These are phyloP conservation scores for Metschnikowia kunwiensis DNA, from an alignment of 805 yeast genomes.

Conservation along the genomic window DNA sequence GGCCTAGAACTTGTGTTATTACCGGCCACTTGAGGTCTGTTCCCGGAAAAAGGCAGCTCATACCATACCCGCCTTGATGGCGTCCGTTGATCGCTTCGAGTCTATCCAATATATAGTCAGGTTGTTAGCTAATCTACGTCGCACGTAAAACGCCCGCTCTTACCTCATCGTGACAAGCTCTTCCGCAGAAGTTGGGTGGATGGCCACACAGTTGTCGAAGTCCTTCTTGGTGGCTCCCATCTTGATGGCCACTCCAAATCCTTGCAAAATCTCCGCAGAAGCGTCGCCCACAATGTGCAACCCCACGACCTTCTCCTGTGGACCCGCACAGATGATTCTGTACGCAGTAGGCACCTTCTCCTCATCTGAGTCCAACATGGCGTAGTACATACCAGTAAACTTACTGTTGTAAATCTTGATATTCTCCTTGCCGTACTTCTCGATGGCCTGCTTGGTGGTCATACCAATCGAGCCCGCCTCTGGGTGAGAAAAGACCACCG, in stretches of 20 bases:
- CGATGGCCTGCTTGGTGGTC: constrained; percentile 72
- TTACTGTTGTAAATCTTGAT: constrained; percentile 78
- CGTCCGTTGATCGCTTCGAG: constrained; percentile 5
- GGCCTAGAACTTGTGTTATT: too few relatives aligned
- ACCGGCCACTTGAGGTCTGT: too few relatives aligned
- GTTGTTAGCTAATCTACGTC: constrained; percentile 4
- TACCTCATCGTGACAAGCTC: constrained; percentile 81
- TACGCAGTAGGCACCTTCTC: constrained; percentile 84
- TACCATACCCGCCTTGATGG: too few relatives aligned
- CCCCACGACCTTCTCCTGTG: constrained; percentile 91
- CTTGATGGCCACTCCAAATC: constrained; percentile 96
- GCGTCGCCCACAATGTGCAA: constrained; percentile 89
- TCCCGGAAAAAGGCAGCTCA: too few relatives aligned
- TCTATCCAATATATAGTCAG: constrained; percentile 4
- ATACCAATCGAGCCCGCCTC: constrained; percentile 95
- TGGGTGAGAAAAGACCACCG: constrained; percentile 97
- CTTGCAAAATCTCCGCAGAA: constrained; percentile 92
- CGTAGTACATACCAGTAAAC: constrained; percentile 91
- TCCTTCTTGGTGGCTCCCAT: constrained; percentile 99
- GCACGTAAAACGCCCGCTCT: constrained; percentile 9
- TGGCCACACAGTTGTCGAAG: constrained; percentile 94
- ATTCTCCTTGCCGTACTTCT: constrained; percentile 73
- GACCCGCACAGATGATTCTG: constrained; percentile 74
- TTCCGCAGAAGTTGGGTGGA: constrained; percentile 98
- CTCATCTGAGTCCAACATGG: constrained; percentile 62